Base-by-base conservation (phyloP, 495 filamentous ascomycete species). In the Cladorrhinum samala region DNA sequence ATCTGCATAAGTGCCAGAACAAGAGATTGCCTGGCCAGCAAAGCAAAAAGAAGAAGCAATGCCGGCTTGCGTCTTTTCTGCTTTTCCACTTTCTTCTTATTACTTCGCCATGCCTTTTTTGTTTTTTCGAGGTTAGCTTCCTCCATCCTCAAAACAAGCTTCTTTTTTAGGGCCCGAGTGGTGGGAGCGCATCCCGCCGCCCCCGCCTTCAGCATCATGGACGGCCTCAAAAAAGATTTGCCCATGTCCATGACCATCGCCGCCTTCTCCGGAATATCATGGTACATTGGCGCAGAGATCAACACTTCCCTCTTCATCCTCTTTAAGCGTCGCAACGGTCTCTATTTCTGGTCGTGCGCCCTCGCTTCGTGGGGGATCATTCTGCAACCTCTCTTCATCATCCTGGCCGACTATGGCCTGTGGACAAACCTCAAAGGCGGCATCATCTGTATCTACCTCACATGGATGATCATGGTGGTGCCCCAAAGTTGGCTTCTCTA, bases 301-400 rank as follows among this genome's bases (percentile, higher is more conserved):
- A 72, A 77, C 54, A 61, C 77, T n/a, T 73, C 77, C 19, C 72
- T 80, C 53, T 80, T 78, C 57, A 66, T 81, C 46, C 75, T 76
- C 23, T 82, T 83, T 52, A 69, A 73, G 23, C 71, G 73, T 42
- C 76, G 75, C 24, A 67, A 63, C 9, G 79, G 79, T 5, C 67
- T 79, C 20, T 82, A 83, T 66, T 84, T 83, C 59, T 83, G 79
- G 78, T 73, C 75, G 33, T 66, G 80, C 46, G 58, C 80, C 6
- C 56, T 82, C 37, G 70, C 71, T 3, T 77, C 78, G 0, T 72
- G 72, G 25, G 72, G 70, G 23, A 59, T 74, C 38, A 60, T 69
- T 45, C n/a, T 61, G 9, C 69, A 76, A 41, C 59, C 68, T 9
- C 33, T 70, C 1, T 67, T 65, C 52, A 66, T 72, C 41, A 61